These are phyloP conservation scores for Closterium sp. DNA, from an alignment of 139 green algal species.

Conservation along the genomic window DNA sequence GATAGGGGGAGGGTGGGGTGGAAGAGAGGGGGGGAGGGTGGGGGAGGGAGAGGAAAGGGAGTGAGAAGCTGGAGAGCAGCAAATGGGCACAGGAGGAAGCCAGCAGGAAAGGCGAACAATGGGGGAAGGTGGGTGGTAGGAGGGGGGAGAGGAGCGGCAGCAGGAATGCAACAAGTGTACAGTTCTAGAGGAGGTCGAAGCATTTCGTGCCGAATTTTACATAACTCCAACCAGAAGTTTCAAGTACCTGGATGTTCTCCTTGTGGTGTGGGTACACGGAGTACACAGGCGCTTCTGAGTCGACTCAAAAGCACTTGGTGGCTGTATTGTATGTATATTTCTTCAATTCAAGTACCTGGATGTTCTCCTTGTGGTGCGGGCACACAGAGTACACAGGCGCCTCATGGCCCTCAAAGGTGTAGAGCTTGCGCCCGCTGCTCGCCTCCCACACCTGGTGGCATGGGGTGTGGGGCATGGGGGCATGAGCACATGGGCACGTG, in stretches of 20 bases:
- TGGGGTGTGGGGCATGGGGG: not conserved
- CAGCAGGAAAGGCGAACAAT: not conserved
- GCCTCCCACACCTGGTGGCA: conserved; percentile 44
- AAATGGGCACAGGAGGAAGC: not conserved
- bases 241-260: conserved; percentile 55
- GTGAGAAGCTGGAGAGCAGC: not conserved
- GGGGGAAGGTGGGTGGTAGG: not conserved
- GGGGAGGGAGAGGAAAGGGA: not conserved
- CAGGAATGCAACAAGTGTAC: too few species aligned
- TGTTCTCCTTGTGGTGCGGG: conserved; percentile 55
- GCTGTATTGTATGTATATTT: too few species aligned
- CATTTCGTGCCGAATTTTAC: too few species aligned
- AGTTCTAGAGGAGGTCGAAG: too few species aligned
- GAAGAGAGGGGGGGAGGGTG: not conserved
- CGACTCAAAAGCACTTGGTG: too few species aligned
- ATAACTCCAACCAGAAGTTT: too few species aligned
- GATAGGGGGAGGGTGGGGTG: not conserved
- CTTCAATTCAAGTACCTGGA: conserved; percentile 31
- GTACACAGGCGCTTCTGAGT: too few species aligned
- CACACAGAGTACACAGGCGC: conserved; percentile 52
- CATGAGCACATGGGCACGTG: not conserved
- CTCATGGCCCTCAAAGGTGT: conserved; percentile 52
- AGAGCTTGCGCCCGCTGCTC: conserved; percentile 32
- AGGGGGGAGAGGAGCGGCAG: too few species aligned
- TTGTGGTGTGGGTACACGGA: conserved; percentile 51